These are phyloP conservation scores for Globisporangium polare DNA, from an alignment of 352 stramenopile genomes.

Conservation along the genomic window DNA sequence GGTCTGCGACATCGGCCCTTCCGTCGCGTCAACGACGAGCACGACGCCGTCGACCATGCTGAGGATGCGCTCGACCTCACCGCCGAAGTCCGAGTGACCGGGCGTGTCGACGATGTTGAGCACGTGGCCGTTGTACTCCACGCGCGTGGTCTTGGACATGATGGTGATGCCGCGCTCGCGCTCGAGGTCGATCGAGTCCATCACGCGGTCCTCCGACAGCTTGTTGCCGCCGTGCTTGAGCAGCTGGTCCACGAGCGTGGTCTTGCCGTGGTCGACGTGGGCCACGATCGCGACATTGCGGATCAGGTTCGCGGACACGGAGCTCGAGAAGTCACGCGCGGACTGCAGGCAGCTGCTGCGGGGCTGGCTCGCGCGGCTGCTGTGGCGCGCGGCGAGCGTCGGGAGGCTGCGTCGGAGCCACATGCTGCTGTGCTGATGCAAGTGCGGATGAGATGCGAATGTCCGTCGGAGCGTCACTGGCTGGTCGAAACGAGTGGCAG, in stretches of 20 bases:
- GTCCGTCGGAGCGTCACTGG: not conserved
- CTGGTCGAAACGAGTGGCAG: slow-evolving; percentile 10
- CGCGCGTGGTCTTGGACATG: slow-evolving; percentile 97
- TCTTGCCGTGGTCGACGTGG: slow-evolving; percentile 99
- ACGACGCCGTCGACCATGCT: slow-evolving; percentile 97
- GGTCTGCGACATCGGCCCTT: slow-evolving; percentile 97
- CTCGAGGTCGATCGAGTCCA: slow-evolving; percentile 99
- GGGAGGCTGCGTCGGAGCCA: slow-evolving; percentile 57
- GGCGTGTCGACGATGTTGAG: slow-evolving; percentile 98
- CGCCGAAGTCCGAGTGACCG: slow-evolving; percentile 98
- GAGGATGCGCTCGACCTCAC: slow-evolving; percentile 97
- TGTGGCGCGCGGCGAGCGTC: slow-evolving; percentile 39
- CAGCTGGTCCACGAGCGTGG: slow-evolving; percentile 97
- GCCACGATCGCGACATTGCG: slow-evolving; percentile 91
- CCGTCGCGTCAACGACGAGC: slow-evolving; percentile 96
- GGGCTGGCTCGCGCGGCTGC: slow-evolving; percentile 22
- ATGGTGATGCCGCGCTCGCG: slow-evolving; percentile 99
- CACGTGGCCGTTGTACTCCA: slow-evolving; percentile 92
- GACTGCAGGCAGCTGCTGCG: slow-evolving; percentile 19
- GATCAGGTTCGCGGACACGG: slow-evolving; percentile 51
- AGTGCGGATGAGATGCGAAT: not conserved
- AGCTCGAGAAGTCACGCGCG: slow-evolving; percentile 38
- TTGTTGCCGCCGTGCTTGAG: slow-evolving; percentile 94
- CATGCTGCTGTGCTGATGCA: slow-evolving; percentile 27
- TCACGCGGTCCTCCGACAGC: slow-evolving; percentile 89